A percentile compares a stretch with the other conserved stretches of the same genome.
phyloP scores from a whole-genome alignment of 345 rosid species.

The Dipteronia sinensis region DNA sequence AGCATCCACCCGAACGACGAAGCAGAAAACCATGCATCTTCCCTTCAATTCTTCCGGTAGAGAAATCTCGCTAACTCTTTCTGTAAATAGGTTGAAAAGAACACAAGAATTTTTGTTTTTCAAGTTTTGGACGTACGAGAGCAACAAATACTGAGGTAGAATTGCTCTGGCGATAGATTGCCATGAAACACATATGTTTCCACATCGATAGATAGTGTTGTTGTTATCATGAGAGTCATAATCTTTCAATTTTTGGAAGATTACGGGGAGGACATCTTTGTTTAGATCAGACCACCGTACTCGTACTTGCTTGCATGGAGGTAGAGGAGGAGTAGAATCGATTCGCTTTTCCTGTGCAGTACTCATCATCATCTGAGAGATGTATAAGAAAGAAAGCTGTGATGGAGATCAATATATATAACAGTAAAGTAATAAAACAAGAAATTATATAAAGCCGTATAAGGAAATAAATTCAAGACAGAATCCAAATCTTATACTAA shows the following conservation, averaged over 20 bases:
- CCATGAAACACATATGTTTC: conserved; percentile 9
- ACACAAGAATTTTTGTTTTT: background rate
- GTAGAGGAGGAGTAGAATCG: too few relatives aligned
- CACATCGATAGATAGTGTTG: background rate
- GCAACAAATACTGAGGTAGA: background rate
- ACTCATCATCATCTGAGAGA: too few relatives aligned
- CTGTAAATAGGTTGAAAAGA: background rate
- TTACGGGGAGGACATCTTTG: background rate
- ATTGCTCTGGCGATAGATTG: background rate
- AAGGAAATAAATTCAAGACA: too few relatives aligned
- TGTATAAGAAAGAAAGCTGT: too few relatives aligned
- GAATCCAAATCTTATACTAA: too few relatives aligned
- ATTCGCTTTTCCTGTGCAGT: too few relatives aligned
- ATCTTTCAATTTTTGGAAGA: background rate
- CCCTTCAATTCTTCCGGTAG: background rate
- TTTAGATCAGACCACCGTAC: conserved; percentile 1
- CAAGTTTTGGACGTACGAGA: background rate
- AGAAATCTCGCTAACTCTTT: background rate
- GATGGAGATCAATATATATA: too few relatives aligned
- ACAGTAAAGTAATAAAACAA: too few relatives aligned
- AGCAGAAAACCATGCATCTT: background rate
- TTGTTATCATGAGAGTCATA: background rate
- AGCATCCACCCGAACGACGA: background rate
- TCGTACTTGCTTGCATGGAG: too few relatives aligned
- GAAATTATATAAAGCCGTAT: too few relatives aligned